Conservation (phyloP, 2,329 filamentous ascomycete species). For the Colletotrichum tropicale region DNA sequence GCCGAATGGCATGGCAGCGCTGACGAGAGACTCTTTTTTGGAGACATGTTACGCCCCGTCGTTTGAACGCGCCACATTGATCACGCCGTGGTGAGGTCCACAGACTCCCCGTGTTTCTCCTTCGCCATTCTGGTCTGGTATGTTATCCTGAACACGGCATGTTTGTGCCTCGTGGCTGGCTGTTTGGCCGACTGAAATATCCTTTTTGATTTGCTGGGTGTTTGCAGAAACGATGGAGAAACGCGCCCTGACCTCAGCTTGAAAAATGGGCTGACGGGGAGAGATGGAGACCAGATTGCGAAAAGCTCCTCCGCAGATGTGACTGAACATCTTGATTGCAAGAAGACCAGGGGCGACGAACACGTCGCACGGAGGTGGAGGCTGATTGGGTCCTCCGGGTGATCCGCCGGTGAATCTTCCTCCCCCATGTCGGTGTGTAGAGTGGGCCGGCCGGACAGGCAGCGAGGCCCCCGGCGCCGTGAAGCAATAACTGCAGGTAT, state of each 20-base stretch:
- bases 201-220: neutral
- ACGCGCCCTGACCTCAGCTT: constrained; percentile 14
- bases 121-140: neutral
- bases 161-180: neutral
- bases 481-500: neutral
- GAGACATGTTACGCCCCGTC: neutral
- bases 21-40: neutral
- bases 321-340: neutral
- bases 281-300: neutral
- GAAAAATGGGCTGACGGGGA: constrained; percentile 14
- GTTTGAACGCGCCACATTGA: neutral
- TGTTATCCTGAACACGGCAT: neutral
- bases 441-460: neutral
- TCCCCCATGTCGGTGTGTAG: neutral
- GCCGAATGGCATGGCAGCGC: neutral
- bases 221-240: constrained; percentile 3
- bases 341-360: neutral
- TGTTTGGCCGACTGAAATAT: neutral
- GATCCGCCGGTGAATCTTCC: neutral
- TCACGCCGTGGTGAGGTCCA: neutral
- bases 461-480: neutral
- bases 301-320: neutral
- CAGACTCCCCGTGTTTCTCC: neutral
- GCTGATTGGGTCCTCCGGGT: neutral
- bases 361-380: neutral